Evolutionary conservation across 306 rosid species (phyloP), one percentile per base, ranked within the genome.

Genomic region (Glycine soja): DNA sequence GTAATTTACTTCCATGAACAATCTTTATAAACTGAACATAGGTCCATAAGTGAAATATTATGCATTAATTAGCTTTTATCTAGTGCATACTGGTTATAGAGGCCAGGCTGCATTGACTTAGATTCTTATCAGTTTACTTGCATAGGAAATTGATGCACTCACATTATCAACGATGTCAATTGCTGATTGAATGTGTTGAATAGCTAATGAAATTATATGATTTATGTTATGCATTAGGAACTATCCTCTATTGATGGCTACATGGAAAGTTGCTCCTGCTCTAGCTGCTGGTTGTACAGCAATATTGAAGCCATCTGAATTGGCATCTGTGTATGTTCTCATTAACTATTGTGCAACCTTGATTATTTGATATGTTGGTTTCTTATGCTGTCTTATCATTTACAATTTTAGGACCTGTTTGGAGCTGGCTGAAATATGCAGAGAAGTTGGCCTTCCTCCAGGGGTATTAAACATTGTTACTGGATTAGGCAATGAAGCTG

Each of bases 251-350:
- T 74, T 93, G 53, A 90, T 93, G 96, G 92, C 96, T 64, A 74
- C 87, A 51, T 91, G 97, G 96, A 91, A 91, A 84, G 96, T 93
- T 61, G 96, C 94, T 81, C 90, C 96, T 87, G 94, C 97, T 38
- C 86, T 93, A 84, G 97, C 96, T 87, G 96, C 97, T 69, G 97
- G 96, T 68, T 91, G 97, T 80, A 84, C 96, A 24, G 94, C 96
- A 83, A 87, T 93, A 57, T 74, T 93, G 81, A 93, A 93, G 88
- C 97, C 97, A 3, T 91, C 96, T 79, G 97, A 93, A 84, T 76
- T 93, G 89, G 88, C 96, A 43, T 91, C 96, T 18, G 83, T 91
- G 97, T 93, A 91, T 61, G 90, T 81, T 53, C 80, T 71, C 72
- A 10, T 78, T 64, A 24, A 68, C 72, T 80, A 24, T 19, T 68